Conservation (phyloP, 1,284 basidiomycete species). For the Porodaedalea pini region DNA sequence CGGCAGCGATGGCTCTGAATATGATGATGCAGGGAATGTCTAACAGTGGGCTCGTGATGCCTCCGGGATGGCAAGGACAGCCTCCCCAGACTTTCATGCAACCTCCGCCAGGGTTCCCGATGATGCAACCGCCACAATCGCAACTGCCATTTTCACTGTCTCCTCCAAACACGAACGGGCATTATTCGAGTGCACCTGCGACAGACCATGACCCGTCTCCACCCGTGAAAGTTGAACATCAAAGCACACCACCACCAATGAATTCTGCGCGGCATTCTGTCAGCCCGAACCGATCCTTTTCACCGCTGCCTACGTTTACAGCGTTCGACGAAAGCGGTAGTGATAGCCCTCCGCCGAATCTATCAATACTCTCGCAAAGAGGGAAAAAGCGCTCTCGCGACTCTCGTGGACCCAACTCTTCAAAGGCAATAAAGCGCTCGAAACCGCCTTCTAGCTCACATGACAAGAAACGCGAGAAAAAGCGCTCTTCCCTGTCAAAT, state of each 20-base stretch:
- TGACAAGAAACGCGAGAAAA: conserved; percentile 6
- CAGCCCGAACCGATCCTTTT: not conserved
- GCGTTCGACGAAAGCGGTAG: not conserved
- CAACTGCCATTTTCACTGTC: not conserved
- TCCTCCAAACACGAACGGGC: not conserved
- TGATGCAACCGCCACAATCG: not conserved
- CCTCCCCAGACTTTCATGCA: not conserved
- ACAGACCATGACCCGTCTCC: not conserved
- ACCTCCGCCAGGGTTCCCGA: not conserved
- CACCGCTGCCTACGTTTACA: not conserved
- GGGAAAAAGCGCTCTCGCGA: conserved; percentile 8
- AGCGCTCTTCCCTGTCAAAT: not conserved
- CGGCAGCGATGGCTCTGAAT: not conserved
- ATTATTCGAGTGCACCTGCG: not conserved
- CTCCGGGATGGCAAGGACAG: conserved; percentile 1
- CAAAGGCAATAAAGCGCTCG: not conserved
- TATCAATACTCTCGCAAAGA: conserved; percentile 10
- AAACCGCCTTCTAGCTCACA: not conserved
- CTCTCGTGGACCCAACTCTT: not conserved
- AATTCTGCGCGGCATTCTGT: not conserved
- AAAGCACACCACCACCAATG: not conserved
- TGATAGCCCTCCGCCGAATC: conserved; percentile 1
- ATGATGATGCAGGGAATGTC: conserved; percentile 7
- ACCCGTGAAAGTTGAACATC: not conserved
- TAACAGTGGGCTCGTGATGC: not conserved